Evolutionary conservation across 1,284 basidiomycete genomes (phyloP).

Genomic region (Cutaneotrichosporon dermatis): DNA sequence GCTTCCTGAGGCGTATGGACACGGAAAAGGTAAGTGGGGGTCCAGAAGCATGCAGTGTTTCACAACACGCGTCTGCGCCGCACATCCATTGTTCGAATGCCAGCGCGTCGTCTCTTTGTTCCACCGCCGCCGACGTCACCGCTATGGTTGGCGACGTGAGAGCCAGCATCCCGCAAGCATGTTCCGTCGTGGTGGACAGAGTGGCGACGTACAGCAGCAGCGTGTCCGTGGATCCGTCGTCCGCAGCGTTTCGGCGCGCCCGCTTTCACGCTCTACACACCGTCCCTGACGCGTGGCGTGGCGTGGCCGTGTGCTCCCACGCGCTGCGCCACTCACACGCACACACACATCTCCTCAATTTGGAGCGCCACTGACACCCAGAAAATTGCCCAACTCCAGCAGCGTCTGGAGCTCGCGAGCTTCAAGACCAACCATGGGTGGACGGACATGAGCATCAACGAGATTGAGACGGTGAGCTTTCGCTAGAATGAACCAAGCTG

Average conservation of each 20-base stretch:
- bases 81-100: neutral
- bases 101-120: neutral
- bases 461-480: constrained; percentile 41
- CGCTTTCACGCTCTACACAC: constrained; percentile 1
- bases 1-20: constrained; percentile 39
- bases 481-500: neutral
- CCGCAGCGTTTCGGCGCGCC: too few species aligned
- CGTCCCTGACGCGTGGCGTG: neutral
- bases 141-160: neutral
- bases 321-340: neutral
- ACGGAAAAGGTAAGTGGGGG: constrained; percentile 43
- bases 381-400: constrained; percentile 45
- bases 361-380: constrained; percentile 10
- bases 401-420: constrained; percentile 43
- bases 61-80: neutral
- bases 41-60: neutral
- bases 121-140: neutral
- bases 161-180: too few species aligned
- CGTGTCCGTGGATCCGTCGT: too few species aligned
- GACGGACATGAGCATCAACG: constrained; percentile 42
- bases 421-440: constrained; percentile 45
- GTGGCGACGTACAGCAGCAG: neutral
- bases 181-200: too few species aligned
- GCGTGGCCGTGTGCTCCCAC: neutral
- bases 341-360: neutral